A percentile compares a stretch with the other conserved stretches of the same genome.
Conservation (phyloP, 2,329 filamentous ascomycete species). For the Talaromyces sp. region DNA sequence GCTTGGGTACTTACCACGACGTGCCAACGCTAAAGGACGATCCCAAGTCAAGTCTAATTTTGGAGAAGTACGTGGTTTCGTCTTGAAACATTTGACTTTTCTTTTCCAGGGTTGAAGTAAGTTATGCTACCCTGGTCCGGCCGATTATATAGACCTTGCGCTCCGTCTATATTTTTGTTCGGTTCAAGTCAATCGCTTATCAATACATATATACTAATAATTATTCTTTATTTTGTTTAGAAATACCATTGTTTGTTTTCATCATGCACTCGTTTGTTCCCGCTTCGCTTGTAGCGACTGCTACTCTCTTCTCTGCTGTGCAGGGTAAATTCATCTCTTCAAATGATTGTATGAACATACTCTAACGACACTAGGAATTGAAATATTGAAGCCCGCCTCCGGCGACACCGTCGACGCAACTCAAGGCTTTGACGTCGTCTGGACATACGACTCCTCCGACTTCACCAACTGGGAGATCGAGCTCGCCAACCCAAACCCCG, state of each 20-base stretch:
- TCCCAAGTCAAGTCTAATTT: neutral
- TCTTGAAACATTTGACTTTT: neutral
- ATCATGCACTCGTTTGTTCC: constrained; percentile 16
- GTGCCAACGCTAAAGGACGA: constrained; percentile 2
- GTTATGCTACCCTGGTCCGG: neutral
- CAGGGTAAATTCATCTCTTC: constrained; percentile 2
- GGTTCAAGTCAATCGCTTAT: neutral
- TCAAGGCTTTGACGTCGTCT: constrained; percentile 17
- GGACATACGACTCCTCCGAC: constrained; percentile 17
- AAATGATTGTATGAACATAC: neutral
- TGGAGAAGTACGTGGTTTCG: neutral
- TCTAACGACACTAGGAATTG: neutral
- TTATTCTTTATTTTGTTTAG: constrained; percentile 7
- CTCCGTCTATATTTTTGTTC: neutral
- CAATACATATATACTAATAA: neutral
- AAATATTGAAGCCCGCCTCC: constrained; percentile 9
- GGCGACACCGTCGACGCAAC: constrained; percentile 14
- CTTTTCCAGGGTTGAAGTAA: neutral
- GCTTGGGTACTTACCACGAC: neutral
- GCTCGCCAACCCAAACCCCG: constrained; percentile 8
- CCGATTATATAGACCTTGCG: neutral
- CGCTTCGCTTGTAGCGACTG: constrained; percentile 14
- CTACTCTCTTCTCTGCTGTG: constrained; percentile 15
- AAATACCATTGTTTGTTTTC: constrained; percentile 1
- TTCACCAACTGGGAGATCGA: constrained; percentile 17